Evolutionary conservation across 495 filamentous ascomycete species (phyloP).

Genomic region (Penicillium simplicissimum): DNA sequence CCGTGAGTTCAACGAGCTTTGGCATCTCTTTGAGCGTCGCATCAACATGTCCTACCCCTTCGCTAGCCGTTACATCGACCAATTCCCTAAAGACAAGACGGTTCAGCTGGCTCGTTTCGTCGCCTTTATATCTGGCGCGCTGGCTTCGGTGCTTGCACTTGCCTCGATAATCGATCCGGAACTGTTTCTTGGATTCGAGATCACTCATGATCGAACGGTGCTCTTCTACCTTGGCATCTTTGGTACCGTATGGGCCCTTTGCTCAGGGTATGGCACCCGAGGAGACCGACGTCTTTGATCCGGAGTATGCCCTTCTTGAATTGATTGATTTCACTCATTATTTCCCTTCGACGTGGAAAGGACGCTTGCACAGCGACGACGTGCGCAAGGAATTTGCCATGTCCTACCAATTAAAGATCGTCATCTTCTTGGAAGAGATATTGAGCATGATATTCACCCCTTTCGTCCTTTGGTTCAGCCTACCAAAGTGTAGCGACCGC

Average conservation of each 20-base stretch:
- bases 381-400: constrained; percentile 79
- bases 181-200: constrained; percentile 86
- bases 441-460: constrained; percentile 90
- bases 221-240: constrained; percentile 78
- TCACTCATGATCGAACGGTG: constrained; percentile 79
- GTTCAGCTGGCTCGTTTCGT: constrained; percentile 79
- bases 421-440: constrained; percentile 91
- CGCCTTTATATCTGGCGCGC: constrained; percentile 81
- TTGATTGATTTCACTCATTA: constrained; percentile 93
- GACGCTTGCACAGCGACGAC: constrained; percentile 85
- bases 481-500: constrained; percentile 87
- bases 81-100: constrained; percentile 94
- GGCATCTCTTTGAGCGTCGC: constrained; percentile 85
- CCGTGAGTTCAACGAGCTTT: constrained; percentile 95
- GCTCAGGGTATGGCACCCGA: constrained; percentile 79
- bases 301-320: constrained; percentile 80
- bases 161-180: constrained; percentile 85
- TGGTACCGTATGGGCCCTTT: constrained; percentile 75
- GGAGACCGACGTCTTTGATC: constrained; percentile 88
- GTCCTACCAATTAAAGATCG: constrained; percentile 83
- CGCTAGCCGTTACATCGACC: constrained; percentile 87
- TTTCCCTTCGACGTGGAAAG: constrained; percentile 82
- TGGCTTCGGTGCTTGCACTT: constrained; percentile 79
- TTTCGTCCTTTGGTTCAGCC: constrained; percentile 81
- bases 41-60: constrained; percentile 94